Base-by-base conservation (phyloP, 2,329 filamentous ascomycete species). In the Pezicula radicicola region DNA sequence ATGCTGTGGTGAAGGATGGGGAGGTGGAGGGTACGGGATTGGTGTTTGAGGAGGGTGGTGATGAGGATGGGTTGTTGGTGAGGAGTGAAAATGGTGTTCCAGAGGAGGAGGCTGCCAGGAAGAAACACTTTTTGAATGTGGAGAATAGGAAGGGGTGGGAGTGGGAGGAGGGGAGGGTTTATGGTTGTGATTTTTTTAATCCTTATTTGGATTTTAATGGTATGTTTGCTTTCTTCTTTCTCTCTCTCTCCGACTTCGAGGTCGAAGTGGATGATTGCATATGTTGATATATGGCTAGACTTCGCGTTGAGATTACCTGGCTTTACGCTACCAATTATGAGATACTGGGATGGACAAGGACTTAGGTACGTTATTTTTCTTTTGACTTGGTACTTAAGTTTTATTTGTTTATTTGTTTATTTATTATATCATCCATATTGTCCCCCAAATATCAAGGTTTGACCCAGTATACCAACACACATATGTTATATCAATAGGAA, bases 191-290 rank as follows among this genome's bases (percentile, higher is more conserved):
- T 67, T 97, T 99, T 70, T 96, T 87, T 70, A 97, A 97, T 68
- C 88, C 89, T 2, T 97, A 96, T 70, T 71, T 99, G 43, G 91
- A 96, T 69, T 97, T 97, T 68, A 87, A 85, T 64, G 80, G 80
- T 82, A 59, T 49, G 68, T 64, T 48, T 45, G 4, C 30, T 48
- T 30, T 9, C 28, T 30, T 6, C 10, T 6, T 3, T 9, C 3
- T 33, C 10, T 18, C 19, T 19, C 8, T n/a, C 6, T 37, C 33
- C 19, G 12, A 33, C n/a, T 28, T 25, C 21, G n/a, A 41, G 8
- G 10, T 9, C 28, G 7, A 21, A 21, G 21, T 37, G 35, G 35
- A n/a, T 40, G 7, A 7, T 40, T 40, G 37, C 37, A n/a, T 40
- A 10, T 40, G 37, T 8, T n/a, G 13, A 40, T 40, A 19, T 40